phyloP scores from a whole-genome alignment of 306 rosid species.

The Abrus precatorius region DNA sequence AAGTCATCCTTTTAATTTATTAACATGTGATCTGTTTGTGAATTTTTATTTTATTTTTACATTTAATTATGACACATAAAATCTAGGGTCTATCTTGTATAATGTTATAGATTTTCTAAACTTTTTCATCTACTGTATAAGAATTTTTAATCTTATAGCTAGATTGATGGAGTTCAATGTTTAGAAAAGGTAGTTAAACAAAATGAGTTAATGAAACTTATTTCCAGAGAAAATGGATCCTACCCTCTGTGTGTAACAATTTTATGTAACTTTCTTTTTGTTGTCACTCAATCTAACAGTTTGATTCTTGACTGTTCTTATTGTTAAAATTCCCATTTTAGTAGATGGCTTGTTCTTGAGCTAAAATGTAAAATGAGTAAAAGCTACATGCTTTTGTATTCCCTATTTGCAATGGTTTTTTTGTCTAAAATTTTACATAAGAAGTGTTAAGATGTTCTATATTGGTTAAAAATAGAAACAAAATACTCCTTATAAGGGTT shows the following conservation, averaged over 20 bases:
- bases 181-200: neutral
- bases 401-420: conserved; percentile 7
- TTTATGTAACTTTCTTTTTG: neutral
- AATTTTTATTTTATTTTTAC: no score
- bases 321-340: conserved; percentile 9
- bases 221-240: neutral
- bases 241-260: neutral
- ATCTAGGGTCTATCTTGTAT: no score
- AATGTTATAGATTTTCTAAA: no score
- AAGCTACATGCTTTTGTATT: conserved; percentile 25
- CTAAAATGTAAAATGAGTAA: conserved; percentile 14
- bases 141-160: neutral
- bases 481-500: no score
- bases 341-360: conserved; percentile 19
- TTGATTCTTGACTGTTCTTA: conserved; percentile 2
- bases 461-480: no score
- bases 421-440: neutral
- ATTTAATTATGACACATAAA: no score
- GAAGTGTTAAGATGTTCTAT: neutral
- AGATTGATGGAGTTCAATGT: neutral
- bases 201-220: neutral
- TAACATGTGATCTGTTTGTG: no score
- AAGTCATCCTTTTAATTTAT: no score
- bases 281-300: conserved; percentile 19
- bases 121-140: neutral